Percentiles rank a stretch among this genome's conserved stretches.
Conservation (phyloP, 805 yeast genomes). For the Vanderwaltozyma polyspora region DNA sequence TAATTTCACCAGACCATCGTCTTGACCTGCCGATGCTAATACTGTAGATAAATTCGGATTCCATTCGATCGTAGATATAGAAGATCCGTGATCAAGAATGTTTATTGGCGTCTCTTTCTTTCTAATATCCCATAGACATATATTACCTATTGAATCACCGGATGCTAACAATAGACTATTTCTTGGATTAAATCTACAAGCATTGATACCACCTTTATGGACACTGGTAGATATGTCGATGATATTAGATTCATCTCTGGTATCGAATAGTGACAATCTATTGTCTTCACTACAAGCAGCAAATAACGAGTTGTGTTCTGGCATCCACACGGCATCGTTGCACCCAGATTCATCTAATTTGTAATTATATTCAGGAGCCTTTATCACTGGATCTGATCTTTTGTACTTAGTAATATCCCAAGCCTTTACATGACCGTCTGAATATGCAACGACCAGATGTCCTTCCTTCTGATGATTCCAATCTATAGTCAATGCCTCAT, state of each 20-base stretch:
- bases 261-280: conserved; percentile 40
- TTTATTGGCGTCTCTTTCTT: conserved; percentile 24
- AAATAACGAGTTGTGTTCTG: conserved; percentile 48
- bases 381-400: conserved; percentile 16
- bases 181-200: conserved; percentile 47
- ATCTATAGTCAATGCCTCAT: conserved; percentile 58
- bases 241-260: conserved; percentile 26
- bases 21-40: conserved; percentile 55
- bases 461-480: conserved; percentile 68
- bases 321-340: conserved; percentile 65
- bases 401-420: conserved; percentile 52
- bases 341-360: conserved; percentile 37
- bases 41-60: conserved; percentile 44
- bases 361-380: conserved; percentile 12
- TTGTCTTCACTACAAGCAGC: conserved; percentile 61
- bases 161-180: conserved; percentile 51
- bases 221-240: background rate
- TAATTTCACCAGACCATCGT: conserved; percentile 50
- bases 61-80: conserved; percentile 65
- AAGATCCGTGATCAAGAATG: conserved; percentile 31
- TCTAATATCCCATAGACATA: conserved; percentile 61
- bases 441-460: conserved; percentile 44
- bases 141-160: conserved; percentile 49
- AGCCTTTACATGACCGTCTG: conserved; percentile 50
- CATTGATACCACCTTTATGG: conserved; percentile 35